Percentiles rank a stretch among this genome's conserved stretches.
phyloP scores from a whole-genome alignment of 495 filamentous ascomycete genomes.

The Penicilliopsis zonata region DNA sequence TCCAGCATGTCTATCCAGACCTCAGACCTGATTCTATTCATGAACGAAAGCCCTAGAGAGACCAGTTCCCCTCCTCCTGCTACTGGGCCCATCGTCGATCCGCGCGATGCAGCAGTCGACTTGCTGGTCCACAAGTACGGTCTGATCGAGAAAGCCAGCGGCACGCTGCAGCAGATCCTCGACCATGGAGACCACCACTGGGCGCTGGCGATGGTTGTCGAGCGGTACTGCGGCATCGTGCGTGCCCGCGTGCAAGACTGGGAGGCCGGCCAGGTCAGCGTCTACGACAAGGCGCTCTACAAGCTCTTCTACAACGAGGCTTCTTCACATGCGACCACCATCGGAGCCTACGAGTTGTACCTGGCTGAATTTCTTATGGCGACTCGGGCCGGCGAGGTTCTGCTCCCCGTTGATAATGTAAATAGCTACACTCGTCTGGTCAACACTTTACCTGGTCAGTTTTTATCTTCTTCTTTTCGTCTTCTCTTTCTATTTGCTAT shows the following conservation, averaged over 20 bases:
- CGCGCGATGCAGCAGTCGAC: slow-evolving; percentile 5
- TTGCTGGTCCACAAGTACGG: slow-evolving; percentile 14
- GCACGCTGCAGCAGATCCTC: slow-evolving; percentile 13
- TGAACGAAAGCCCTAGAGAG: no score
- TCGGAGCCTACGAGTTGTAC: slow-evolving; percentile 25
- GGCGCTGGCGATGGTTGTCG: slow-evolving; percentile 15
- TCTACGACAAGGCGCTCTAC: slow-evolving; percentile 28
- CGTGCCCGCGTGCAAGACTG: slow-evolving; percentile 20
- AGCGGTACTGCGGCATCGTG: slow-evolving; percentile 19
- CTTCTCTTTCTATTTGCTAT: no score
- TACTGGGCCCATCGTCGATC: not conserved
- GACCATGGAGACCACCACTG: slow-evolving; percentile 5
- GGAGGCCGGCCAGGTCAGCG: slow-evolving; percentile 26
- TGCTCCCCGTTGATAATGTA: slow-evolving; percentile 7
- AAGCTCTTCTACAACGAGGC: slow-evolving; percentile 18
- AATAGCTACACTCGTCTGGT: slow-evolving; percentile 7
- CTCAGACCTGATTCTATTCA: no score
- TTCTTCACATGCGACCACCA: slow-evolving; percentile 8
- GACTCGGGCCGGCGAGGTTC: slow-evolving; percentile 6
- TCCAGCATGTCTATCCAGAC: no score
- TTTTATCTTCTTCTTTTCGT: no score
- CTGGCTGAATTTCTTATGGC: slow-evolving; percentile 27
- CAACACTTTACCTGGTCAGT: slow-evolving; percentile 9
- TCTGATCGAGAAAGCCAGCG: slow-evolving; percentile 7
- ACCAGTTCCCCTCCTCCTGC: no score